Evolutionary conservation across 352 stramenopile genomes (phyloP), one percentile per base, ranked within the genome.

Genomic region (Globisporangium takayamanum): DNA sequence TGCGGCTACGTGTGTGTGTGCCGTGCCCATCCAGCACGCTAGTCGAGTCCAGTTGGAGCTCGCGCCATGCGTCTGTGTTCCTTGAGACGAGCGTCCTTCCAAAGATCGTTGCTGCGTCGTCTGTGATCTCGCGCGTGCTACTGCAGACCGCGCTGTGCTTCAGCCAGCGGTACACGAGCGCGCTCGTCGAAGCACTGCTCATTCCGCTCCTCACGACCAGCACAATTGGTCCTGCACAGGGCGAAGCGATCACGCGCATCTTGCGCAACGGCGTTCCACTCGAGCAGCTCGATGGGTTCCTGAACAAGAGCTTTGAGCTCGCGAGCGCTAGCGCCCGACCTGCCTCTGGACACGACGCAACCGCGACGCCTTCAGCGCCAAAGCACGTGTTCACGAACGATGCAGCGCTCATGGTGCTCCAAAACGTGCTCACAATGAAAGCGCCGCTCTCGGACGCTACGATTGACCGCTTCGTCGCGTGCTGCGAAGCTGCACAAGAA

Each of bases 61-160:
- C 79, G 18, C 76, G 73, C 12, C 88, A 89, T 59, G 79, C 82
- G 2, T 64, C 67, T 0, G 66, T 87, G 22, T 92, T 84, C 42
- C 60, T 92, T 11, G 64, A 77, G 46, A 72, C 76, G 5, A 81
- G 65, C 37, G 57, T 92, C 10, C 56, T 85, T 28, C 79, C 82
- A 0, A 86, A 82, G 50, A 80, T 92, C 33, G 64, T 71, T 4
- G 56, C 53, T 12, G 79, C 79, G 44, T 57, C 78, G 1, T 88
- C 78, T 0, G 79, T 89, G 10, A 92, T 92, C 59, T 89, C 82
- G n/a, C 79, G 82, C 6, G 64, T 89, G 37, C 61, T 92, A 15
- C 62, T 92, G 15, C 82, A 87, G 59, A 80, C 79, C 1, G 68
- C 66, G 26, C 59, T 89, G 15, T 55, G 75, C 10, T 92, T 85